Evolutionary conservation across 345 rosid genomes (phyloP).

Genomic region (Bruguiera gymnorhiza): DNA sequence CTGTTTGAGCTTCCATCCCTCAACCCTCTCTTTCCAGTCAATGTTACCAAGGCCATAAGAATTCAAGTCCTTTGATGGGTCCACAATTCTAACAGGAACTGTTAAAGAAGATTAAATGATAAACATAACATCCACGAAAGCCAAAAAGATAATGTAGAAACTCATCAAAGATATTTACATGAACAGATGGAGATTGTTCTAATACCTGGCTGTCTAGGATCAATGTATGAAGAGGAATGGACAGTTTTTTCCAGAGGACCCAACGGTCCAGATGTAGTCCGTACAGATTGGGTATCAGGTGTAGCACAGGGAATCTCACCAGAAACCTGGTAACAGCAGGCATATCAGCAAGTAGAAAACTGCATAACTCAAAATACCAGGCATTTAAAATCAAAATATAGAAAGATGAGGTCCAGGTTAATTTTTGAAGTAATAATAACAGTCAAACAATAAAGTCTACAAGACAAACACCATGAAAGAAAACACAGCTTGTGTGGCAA

Average conservation of each 20-base stretch:
- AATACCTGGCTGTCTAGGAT: conserved; percentile 97
- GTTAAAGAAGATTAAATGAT: conserved; percentile 21
- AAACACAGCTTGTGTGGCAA: background rate
- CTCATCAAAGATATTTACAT: background rate
- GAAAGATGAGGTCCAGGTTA: background rate
- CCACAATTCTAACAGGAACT: conserved; percentile 98
- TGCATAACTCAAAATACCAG: background rate
- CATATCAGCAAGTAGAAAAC: conserved; percentile 11
- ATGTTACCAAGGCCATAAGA: conserved; percentile 95
- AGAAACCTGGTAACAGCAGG: conserved; percentile 56
- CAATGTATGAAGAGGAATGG: conserved; percentile 75
- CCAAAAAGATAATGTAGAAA: conserved; percentile 6
- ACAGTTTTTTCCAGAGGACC: conserved; percentile 82
- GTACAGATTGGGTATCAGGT: conserved; percentile 82
- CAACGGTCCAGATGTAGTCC: conserved; percentile 98
- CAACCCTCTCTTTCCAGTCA: conserved; percentile 99
- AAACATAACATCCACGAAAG: conserved; percentile 17
- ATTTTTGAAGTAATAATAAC: background rate
- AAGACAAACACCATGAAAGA: background rate
- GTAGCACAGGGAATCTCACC: conserved; percentile 90
- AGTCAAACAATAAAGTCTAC: background rate
- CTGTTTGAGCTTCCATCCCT: conserved; percentile 99
- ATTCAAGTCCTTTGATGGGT: conserved; percentile 96
- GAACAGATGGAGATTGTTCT: conserved; percentile 7
- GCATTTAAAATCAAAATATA: background rate